Percentiles rank a stretch among this genome's conserved stretches.
phyloP scores from a whole-genome alignment of 2,329 filamentous ascomycete genomes.

The Cryphonectria parasitica region DNA sequence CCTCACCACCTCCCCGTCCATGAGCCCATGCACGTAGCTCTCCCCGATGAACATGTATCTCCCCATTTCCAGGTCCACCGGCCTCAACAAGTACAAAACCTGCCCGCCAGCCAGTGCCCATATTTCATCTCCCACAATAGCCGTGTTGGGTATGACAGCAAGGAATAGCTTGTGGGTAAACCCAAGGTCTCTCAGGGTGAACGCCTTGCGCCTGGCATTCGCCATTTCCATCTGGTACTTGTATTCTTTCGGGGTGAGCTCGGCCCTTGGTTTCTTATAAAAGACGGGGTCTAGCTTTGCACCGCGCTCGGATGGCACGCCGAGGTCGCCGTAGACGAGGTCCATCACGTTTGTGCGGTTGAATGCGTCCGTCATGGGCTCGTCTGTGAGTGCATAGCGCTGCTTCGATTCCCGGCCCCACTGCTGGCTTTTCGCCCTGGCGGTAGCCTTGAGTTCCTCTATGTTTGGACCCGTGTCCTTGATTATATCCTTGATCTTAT shows the following conservation, averaged over 20 bases:
- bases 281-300: constrained; percentile 11
- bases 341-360: not conserved
- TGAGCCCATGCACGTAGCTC: not conserved
- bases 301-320: not conserved
- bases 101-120: not conserved
- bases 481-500: not conserved
- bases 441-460: not conserved
- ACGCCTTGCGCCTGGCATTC: not conserved
- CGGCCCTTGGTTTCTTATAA: not conserved
- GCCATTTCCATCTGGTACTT: not conserved
- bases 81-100: constrained; percentile 7
- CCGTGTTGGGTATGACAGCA: not conserved
- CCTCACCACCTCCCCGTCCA: not conserved
- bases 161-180: not conserved
- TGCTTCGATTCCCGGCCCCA: not conserved
- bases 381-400: not conserved
- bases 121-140: constrained; percentile 1
- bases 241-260: not conserved
- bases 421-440: not conserved
- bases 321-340: constrained; percentile 1
- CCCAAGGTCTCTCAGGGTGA: not conserved
- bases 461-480: not conserved
- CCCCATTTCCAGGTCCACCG: not conserved
- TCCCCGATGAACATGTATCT: constrained; percentile 1
- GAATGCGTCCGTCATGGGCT: not conserved